A percentile compares a stretch with the other conserved stretches of the same genome.
These are phyloP conservation scores for Aspergillus tamarii DNA, from an alignment of 2,329 filamentous ascomycete genomes.

Conservation along the genomic window DNA sequence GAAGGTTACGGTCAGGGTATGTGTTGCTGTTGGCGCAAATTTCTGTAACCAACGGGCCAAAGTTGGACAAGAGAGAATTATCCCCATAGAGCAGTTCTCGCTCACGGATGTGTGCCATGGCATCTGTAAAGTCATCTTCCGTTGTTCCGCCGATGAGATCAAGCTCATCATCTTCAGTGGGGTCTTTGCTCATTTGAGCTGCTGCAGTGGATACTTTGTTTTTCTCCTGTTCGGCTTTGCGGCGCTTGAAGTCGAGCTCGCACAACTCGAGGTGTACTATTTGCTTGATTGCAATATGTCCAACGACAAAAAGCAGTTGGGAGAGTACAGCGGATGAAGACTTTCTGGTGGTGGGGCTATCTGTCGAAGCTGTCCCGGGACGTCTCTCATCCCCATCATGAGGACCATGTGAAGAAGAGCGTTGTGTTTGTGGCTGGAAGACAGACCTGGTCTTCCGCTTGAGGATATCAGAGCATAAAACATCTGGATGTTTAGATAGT, in stretches of 20 bases:
- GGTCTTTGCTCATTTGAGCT: conserved; percentile 55
- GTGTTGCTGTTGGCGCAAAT: conserved; percentile 93
- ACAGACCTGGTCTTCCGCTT: conserved; percentile 83
- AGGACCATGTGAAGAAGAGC: conserved; percentile 30
- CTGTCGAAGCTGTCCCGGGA: conserved; percentile 37
- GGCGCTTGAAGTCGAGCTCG: conserved; percentile 94
- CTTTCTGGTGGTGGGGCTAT: conserved; percentile 55
- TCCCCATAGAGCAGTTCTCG: conserved; percentile 81
- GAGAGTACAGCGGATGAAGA: conserved; percentile 74
- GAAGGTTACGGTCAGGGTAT: conserved; percentile 85
- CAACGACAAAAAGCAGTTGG: conserved; percentile 91
- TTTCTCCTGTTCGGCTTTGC: conserved; percentile 66
- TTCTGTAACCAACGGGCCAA: conserved; percentile 88
- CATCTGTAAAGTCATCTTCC: conserved; percentile 89
- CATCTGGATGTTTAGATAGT: conserved; percentile 90
- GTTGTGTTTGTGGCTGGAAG: conserved; percentile 57
- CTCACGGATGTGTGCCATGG: conserved; percentile 81
- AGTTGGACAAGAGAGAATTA: conserved; percentile 82
- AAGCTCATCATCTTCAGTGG: conserved; percentile 79
- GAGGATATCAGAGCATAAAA: conserved; percentile 87
- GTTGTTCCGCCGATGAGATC: conserved; percentile 97
- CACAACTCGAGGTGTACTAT: conserved; percentile 98
- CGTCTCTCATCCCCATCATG: conserved; percentile 37
- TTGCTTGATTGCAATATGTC: conserved; percentile 96
- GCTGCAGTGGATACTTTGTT: conserved; percentile 49